Base-by-base conservation (phyloP, 257 asterid genomes). In the Capsicum chinense region DNA sequence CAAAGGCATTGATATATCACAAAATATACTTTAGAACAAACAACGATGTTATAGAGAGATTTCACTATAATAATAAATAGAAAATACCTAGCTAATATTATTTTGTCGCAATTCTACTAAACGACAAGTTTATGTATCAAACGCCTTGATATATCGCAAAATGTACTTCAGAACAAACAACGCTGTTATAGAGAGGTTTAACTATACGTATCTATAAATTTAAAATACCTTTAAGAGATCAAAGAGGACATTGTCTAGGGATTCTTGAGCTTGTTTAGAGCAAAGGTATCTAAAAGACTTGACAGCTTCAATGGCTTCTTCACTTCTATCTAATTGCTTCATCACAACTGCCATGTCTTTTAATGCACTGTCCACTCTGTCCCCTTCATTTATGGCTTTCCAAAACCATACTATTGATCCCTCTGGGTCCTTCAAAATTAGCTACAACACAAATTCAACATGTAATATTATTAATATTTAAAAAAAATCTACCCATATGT, bases 271-370 rank as follows among this genome's bases (percentile, higher is more conserved):
- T 21, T 88, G 88, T 87, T 84, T 86, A 14, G 95, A 88, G 86
- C 98, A 93, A 64, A 90, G 92, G 21, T 83, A 54, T 7, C 98
- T 91, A 56, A 93, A 92, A 16, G 94, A 90, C 52, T 71, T 71
- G 57, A 71, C 47, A 17, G 79, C 79, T 71, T 44, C 57, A 44
- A 71, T 71, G 1, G 79, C 97, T 78, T 94, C 97, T 87, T 92
- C 93, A 16, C 91, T 33, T 82, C 97, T 86, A 56, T 91, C 90
- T 60, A 94, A 86, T 59, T 94, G 97, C 86, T 93, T 94, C 98
- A 94, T 91, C 39, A 94, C 97, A 3, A 93, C 90, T 7, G 95
- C 97, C 98, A 94, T 94, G 80, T 93, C 98, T 15, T 94, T 94
- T 0, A 94, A 33, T 17, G 79, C 79, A 44, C 79, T 71, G 16